Conservation (phyloP, 139 green algal species). For the Mychonastes homosphaera region DNA sequence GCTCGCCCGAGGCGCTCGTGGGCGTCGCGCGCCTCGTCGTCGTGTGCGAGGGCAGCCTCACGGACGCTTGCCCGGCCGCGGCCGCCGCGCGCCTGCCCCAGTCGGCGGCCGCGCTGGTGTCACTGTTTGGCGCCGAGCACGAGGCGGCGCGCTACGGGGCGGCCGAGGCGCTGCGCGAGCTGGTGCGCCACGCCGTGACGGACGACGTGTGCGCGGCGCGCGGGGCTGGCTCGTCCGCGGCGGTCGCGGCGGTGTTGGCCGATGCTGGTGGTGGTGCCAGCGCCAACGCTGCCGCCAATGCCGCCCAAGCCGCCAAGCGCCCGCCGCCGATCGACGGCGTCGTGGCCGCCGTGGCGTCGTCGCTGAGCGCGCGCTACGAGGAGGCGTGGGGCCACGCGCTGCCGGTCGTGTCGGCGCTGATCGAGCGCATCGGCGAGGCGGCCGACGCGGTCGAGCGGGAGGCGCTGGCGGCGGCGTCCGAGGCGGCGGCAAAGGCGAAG, state of each 20-base stretch:
- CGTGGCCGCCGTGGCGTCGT: conserved; percentile 44
- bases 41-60: conserved; percentile 31
- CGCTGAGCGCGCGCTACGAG: conserved; percentile 52
- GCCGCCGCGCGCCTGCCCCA: conserved; percentile 36
- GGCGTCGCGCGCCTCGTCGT: conserved; percentile 43
- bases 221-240: no score
- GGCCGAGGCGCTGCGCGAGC: conserved; percentile 30
- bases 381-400: conserved; percentile 62
- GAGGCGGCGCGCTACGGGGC: conserved; percentile 62
- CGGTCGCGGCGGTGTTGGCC: not conserved
- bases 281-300: conserved; percentile 16
- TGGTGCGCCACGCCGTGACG: conserved; percentile 42
- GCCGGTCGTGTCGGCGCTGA: conserved; percentile 29
- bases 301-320: conserved; percentile 7
- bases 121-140: conserved; percentile 55
- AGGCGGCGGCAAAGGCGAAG: not conserved
- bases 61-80: conserved; percentile 28
- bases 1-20: conserved; percentile 31
- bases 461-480: not conserved
- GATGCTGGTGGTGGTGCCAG: conserved; percentile 6
- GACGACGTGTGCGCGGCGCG: conserved; percentile 12
- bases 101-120: conserved; percentile 47
- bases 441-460: not conserved
- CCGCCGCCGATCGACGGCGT: conserved; percentile 36
- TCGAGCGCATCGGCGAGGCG: not conserved